Evolutionary conservation across 352 stramenopile species (phyloP).

Genomic region (Phytophthora brassicae): DNA sequence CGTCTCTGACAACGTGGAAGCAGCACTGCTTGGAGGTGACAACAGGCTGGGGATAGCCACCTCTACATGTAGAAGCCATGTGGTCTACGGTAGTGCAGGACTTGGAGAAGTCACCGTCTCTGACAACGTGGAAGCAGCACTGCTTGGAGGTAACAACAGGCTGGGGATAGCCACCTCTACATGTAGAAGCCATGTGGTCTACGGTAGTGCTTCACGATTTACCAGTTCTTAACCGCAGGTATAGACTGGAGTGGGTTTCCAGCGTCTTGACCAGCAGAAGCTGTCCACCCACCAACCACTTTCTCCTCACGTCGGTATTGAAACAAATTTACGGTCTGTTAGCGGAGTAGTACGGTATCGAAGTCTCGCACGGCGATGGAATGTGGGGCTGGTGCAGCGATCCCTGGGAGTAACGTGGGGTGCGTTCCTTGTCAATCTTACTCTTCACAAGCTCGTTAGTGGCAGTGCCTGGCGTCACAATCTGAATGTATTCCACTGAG

Average conservation of each 20-base stretch:
- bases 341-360: conserved; percentile 22
- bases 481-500: conserved; percentile 40
- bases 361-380: conserved; percentile 24
- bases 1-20: too few species aligned
- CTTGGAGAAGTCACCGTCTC: too few species aligned
- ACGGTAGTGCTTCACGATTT: not conserved
- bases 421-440: conserved; percentile 28
- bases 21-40: too few species aligned
- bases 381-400: conserved; percentile 36
- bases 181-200: too few species aligned
- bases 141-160: too few species aligned
- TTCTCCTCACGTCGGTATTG: conserved; percentile 8
- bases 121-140: too few species aligned
- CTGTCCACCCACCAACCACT: not conserved
- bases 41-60: too few species aligned
- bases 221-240: not conserved
- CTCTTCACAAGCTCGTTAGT: conserved; percentile 23
- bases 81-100: too few species aligned
- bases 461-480: conserved; percentile 15
- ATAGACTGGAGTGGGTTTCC: not conserved
- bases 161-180: too few species aligned
- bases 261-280: not conserved
- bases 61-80: too few species aligned
- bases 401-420: conserved; percentile 23
- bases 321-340: conserved; percentile 15